A percentile compares a stretch with the other conserved stretches of the same genome.
Conservation (phyloP, 2,329 filamentous ascomycete species). For the Tolypocladium endophyticum region DNA sequence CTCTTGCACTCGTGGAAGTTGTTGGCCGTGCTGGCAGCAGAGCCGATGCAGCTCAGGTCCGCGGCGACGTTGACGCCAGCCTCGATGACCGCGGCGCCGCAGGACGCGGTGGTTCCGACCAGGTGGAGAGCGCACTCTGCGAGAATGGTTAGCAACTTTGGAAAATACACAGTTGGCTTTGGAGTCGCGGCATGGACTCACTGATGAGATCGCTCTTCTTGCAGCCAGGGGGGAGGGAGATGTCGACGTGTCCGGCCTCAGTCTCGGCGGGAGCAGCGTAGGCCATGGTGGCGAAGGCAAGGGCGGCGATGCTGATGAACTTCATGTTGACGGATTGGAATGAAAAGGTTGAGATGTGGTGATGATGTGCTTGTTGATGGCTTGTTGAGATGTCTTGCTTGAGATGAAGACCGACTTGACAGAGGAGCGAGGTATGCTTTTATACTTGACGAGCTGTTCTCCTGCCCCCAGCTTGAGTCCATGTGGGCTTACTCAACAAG, state of each 20-base stretch:
- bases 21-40: not conserved
- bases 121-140: not conserved
- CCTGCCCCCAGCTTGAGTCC: not conserved
- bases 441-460: not conserved
- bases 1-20: not conserved
- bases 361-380: not conserved
- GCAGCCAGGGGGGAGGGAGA: not conserved
- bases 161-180: not conserved
- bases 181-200: not conserved
- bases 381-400: not conserved
- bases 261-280: too few relatives aligned
- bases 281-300: too few relatives aligned
- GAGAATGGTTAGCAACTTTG: not conserved
- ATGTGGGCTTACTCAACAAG: not conserved
- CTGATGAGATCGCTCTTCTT: not conserved
- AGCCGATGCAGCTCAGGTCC: not conserved
- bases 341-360: not conserved
- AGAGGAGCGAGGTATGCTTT: not conserved
- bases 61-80: not conserved
- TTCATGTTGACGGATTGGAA: not conserved
- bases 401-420: not conserved
- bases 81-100: not conserved
- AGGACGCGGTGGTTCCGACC: not conserved
- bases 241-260: too few relatives aligned
- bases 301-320: too few relatives aligned